Evolutionary conservation across 1,284 basidiomycete genomes (phyloP).

Genomic region (Melampsora americana): DNA sequence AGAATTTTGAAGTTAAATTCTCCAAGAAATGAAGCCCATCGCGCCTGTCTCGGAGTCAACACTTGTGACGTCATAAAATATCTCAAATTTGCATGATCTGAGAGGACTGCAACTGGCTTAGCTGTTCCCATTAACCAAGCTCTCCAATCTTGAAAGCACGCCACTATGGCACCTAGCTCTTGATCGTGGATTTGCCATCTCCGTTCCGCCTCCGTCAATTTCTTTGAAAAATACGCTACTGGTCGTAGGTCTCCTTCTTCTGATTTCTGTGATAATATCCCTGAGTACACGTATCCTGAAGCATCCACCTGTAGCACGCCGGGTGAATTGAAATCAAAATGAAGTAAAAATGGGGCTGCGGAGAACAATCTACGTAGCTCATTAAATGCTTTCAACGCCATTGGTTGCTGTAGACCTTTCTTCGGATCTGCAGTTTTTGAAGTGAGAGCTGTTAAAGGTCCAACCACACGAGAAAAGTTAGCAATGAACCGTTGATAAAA

Average conservation of each 20-base stretch:
- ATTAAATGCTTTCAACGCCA: constrained; percentile 29
- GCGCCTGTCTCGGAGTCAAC: no score
- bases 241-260: constrained; percentile 23
- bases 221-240: no score
- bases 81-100: constrained; percentile 6
- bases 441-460: constrained; percentile 11
- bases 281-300: constrained; percentile 43
- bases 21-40: no score
- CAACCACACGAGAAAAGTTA: not conserved
- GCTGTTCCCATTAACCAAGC: not conserved
- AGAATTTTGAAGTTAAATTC: no score
- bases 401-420: not conserved
- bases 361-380: not conserved
- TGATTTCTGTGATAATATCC: constrained; percentile 34
- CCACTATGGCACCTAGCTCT: constrained; percentile 1
- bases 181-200: constrained; percentile 12
- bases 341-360: not conserved
- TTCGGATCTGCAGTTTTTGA: not conserved
- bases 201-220: constrained; percentile 25
- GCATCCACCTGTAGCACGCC: no score
- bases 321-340: constrained; percentile 51
- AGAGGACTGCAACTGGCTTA: not conserved
- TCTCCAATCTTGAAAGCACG: not conserved
- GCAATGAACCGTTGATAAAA: no score
- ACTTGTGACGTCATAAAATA: no score